Evolutionary conservation across 768 basidiomycete species (phyloP), one percentile per base, ranked within the genome.

Genomic region (Leccinum sublutescens): DNA sequence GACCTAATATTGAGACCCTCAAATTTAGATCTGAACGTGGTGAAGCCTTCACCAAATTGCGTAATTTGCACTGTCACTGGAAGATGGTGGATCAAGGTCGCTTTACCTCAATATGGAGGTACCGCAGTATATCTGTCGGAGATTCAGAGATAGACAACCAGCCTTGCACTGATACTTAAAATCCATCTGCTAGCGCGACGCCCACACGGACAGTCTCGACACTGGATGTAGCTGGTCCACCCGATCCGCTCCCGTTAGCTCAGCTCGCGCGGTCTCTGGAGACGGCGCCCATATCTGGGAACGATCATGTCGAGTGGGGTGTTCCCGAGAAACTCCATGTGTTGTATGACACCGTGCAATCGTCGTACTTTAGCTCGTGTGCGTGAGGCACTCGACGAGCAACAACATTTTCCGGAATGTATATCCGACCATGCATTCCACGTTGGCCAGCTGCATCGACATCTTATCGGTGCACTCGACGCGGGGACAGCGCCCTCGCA

Each of bases 161-260:
- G 68, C 0, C 59, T 72, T 70, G 36, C 75, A 76, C 14, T 62
- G 59, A 56, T 82, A 86, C 34, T 76, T 65, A 8, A 88, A 69
- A 62, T 75, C 62, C 67, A 75, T 78, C 23, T 77, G 77, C 51
- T 78, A 70, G 66, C 79, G 79, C 54, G 71, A 63, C 2, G 84
- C 83, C 88, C 89, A 90, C 21, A 85, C 69, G 4, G 77, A 74
- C 57, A 92, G 63, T 40, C 86, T 77, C 19, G 88, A 88, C 14
- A 90, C 82, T 0, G 90, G 90, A 66, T 92, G 88, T 55, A 85
- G 73, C 34, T 89, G 84, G 66, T 91, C 87, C 19, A 88, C n/a
- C 90, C 80, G 64, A 91, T 82, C 21, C 83, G 83, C 60, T 89
- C 85, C 57, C 91, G 72, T 34, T 86, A 74, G 2, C 72, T 77